Base-by-base conservation (phyloP, 2,329 filamentous ascomycete genomes). In the Geosmithia morbida region DNA sequence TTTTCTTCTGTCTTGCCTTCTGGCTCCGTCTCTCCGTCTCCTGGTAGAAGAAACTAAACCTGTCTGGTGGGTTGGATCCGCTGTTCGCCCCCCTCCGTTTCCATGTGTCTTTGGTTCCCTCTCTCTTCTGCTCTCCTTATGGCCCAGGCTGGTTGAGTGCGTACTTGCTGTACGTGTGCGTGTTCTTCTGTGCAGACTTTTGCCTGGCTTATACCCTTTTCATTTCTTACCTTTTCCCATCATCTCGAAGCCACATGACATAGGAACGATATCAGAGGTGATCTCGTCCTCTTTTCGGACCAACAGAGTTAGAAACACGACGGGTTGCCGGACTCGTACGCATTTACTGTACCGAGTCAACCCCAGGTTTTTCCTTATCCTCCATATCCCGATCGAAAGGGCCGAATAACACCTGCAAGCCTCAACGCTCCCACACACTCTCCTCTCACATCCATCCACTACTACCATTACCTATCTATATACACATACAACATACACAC, bases 391-490 rank as follows among this genome's bases (percentile, higher is more conserved):
- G 22, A 18, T 45, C 26, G 26, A 61, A 63, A 63, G 60, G 60
- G 59, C 60, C 60, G 60, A 62, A 62, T 63, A 61, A 57, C 56
- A 55, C 54, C 59, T 60, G 59, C 57, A 58, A 54, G 54, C 54
- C 52, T 53, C 50, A 48, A 52, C 46, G 48, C 49, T 50, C 42
- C 54, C 49, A 46, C 54, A 50, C 51, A 52, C 49, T 53, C 16
- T 47, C 17, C 46, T 43, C 46, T 18, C 39, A 22, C 46, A 47
- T 20, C 11, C 22, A 52, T 52, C 4, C 22, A 26, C 22, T 26
- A 26, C 22, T 26, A 4, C 22, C 22, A n/a, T n/a, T n/a, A n/a
- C n/a, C n/a, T n/a, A n/a, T n/a, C n/a, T n/a, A n/a, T n/a, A n/a
- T 26, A 26, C 22, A 26, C 22, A 26, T 26, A 26, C 8, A 26